These are phyloP conservation scores for Quercus ilex DNA, from an alignment of 306 rosid species.

Conservation along the genomic window DNA sequence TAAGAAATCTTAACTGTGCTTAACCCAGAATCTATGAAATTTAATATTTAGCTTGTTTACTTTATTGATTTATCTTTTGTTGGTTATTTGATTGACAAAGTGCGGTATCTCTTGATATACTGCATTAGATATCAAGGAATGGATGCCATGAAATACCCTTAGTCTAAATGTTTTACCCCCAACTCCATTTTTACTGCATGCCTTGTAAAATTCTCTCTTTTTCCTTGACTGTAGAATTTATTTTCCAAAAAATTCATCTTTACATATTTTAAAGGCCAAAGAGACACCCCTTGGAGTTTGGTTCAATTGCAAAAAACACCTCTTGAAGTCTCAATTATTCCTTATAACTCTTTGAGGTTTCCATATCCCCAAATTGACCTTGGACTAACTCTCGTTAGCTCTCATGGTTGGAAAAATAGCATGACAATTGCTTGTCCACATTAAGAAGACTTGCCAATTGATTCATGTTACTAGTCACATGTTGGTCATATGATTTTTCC, in stretches of 20 bases:
- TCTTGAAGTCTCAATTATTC: too few relatives aligned
- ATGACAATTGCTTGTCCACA: too few relatives aligned
- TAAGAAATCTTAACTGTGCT: not conserved
- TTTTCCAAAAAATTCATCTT: not conserved
- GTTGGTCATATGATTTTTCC: too few relatives aligned
- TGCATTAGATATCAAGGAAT: not conserved
- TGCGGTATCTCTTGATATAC: not conserved
- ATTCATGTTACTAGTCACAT: too few relatives aligned
- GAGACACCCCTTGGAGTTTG: too few relatives aligned
- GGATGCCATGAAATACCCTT: not conserved
- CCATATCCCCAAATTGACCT: too few relatives aligned
- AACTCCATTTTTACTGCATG: not conserved
- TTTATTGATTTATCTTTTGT: not conserved
- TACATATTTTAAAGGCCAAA: too few relatives aligned
- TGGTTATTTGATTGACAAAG: not conserved
- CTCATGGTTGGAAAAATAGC: too few relatives aligned
- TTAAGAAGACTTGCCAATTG: too few relatives aligned
- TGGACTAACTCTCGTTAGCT: too few relatives aligned
- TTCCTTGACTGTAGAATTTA: not conserved
- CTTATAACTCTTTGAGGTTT: too few relatives aligned
- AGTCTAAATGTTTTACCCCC: not conserved
- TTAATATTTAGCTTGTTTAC: not conserved
- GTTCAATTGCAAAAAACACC: too few relatives aligned
- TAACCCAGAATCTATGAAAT: not conserved
- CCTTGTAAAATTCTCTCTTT: not conserved